Evolutionary conservation across 352 stramenopile species (phyloP), one percentile per base, ranked within the genome.

Genomic region (Phytophthora litchii): DNA sequence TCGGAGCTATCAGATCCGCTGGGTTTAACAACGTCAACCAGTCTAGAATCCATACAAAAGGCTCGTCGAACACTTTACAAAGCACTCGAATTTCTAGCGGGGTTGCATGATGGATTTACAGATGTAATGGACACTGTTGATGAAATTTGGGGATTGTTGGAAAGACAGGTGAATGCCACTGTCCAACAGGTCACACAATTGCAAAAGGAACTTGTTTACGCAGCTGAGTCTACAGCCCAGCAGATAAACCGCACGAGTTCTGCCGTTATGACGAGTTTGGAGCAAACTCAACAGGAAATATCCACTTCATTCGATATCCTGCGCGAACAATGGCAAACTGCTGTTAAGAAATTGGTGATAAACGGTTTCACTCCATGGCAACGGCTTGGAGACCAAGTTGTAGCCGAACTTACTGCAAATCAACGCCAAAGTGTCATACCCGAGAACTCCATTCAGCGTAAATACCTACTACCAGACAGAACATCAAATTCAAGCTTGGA

Each of bases 321-420:
- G 40, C 63, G 20, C 1, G 35, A 67, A 23, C 46, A 67, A 35
- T 76, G 67, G 67, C 52, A 67, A 37, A 25, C 32, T 32, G 36
- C 54, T 11, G 45, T 64, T 12, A 54, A 65, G 35, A 62, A 48
- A 20, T 9, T 70, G 20, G 50, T 73, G 17, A 20, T 25, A 10
- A 21, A 62, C 40, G 59, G 58, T 7, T 70, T 70, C 10, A 62
- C 54, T n/a, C 52, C 64, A 38, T 76, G 67, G 67, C 47, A 69
- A 51, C 62, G 52, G 47, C 52, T 75, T 14, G 57, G 67, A 50
- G 45, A 67, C 14, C 61, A 64, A 44, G 29, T 75, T 27, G 61
- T 72, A 17, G 56, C 61, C 20, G 67, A 75, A 14, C 61, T 75
- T 19, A 75, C 67, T 6, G 55, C 54, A 3, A 75, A 75, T 35